Base-by-base conservation (phyloP, 1,139 yeast species). In the Suhomyces terraborum region DNA sequence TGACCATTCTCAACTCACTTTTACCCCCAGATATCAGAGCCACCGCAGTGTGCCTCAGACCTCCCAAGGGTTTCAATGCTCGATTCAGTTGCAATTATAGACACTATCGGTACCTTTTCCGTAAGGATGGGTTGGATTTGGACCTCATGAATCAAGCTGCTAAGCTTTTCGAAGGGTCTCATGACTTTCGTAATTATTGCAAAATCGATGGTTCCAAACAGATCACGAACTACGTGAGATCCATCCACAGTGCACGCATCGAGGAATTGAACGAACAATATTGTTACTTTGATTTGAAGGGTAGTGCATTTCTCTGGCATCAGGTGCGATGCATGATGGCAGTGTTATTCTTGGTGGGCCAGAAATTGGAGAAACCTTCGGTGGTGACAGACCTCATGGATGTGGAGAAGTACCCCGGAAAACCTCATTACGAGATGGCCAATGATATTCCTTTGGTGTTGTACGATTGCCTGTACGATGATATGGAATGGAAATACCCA, bases 241-340 rank as follows among this genome's bases (percentile, higher is more conserved):
- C 69, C 10, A 79, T 91, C 16, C 54, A 70, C 32, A 62, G 70
- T 35, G 71, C 91, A 0, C 62, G 73, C 12, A 81, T 88, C 10
- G 47, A 69, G 8, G 69, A 64, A 6, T 52, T 78, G 5, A 55
- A 61, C 32, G 73, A 67, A 19, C 76, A 73, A 30, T 69, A 73
- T 42, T 86, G 75, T 54, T 84, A 83, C 44, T 82, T 93, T 59
- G 91, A 89, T 58, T 67, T 93, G 40, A 75, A 79, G 49, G 99
- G 98, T 0, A 72, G 88, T 2, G 98, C 98, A 6, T 94, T 94
- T 53, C 67, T 94, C 45, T 94, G 98, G 98, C 98, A 94, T 59
- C 99, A 94, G 61, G 99, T 94, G 17, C 77, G 98, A 39, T 89
- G 96, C 52, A 93, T 94, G 95, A 79, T 89, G 66, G 95, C 95